Evolutionary conservation across 192 early-diverging fungal genomes (phyloP).

Genomic region (Podila epigama): DNA sequence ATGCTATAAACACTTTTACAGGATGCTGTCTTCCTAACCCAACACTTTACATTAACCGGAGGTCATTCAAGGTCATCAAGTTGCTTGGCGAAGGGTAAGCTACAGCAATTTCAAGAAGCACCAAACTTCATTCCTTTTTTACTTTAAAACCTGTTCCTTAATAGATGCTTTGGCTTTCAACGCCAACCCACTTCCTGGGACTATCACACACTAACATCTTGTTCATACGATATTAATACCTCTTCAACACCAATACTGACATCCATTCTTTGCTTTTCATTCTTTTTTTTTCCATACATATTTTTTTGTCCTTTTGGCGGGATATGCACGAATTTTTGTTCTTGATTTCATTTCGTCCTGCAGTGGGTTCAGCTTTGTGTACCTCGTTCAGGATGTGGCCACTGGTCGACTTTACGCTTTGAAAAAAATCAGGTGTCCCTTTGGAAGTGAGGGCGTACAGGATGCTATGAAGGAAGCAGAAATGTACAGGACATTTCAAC

Average conservation of each 20-base stretch:
- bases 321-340: neutral
- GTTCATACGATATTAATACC: too few species aligned
- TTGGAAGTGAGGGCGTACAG: constrained; percentile 64
- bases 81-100: constrained; percentile 73
- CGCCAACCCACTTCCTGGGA: too few species aligned
- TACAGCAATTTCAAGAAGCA: too few species aligned
- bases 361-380: constrained; percentile 77
- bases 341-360: neutral
- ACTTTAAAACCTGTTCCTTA: too few species aligned
- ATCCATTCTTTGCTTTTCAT: too few species aligned
- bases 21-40: constrained; percentile 59
- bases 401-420: constrained; percentile 61
- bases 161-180: too few species aligned
- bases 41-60: constrained; percentile 63
- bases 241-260: too few species aligned
- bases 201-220: too few species aligned
- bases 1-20: constrained; percentile 44
- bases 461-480: constrained; percentile 73
- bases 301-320: neutral
- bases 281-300: too few species aligned
- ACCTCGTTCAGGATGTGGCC: constrained; percentile 63
- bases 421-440: constrained; percentile 73
- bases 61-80: constrained; percentile 63
- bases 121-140: too few species aligned
- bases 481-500: constrained; percentile 69